Evolutionary conservation across 2,329 filamentous ascomycete genomes (phyloP), one percentile per base, ranked within the genome.

Genomic region (Diatrype stigma): DNA sequence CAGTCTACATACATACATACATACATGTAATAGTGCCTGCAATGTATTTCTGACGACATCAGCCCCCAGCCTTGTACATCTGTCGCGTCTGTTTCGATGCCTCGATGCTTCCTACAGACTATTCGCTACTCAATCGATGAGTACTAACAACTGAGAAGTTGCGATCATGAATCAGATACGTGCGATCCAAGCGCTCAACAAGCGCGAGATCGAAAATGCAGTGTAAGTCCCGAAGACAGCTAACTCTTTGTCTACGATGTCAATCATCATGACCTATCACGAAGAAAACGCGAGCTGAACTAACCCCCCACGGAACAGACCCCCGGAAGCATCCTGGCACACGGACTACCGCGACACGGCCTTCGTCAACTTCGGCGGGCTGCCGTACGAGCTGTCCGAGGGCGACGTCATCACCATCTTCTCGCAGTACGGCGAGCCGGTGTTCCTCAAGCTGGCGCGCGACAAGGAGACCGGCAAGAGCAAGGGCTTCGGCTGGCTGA

Each of bases 391-490:
- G 64, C 80, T 99, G 38, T 91, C 90, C 46, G 94, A 99, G 74
- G 95, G 95, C 70, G 94, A 99, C 71, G 81, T 99, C 56, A 84
- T 97, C 59, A 92, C 92, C 11, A 95, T 99, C 54, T 99, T 97
- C 76, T 96, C 91, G 6, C 94, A 99, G 69, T 99, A 87, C 66
- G 94, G 94, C 61, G 93, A 97, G 67, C 95, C 95, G 2, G 89
- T 92, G 3, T 95, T 93, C 71, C 79, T 99, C 52, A 95, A 96
- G 63, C 82, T 99, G 12, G 85, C 87, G 45, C 90, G 94, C 64
- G 94, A 99, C 77, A 94, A 94, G 67, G 95, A 97, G 67, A 95
- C 92, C 0, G 94, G 94, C 55, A 96, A 96, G 72, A 95, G 89
- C 55, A 88, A 87, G 59, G 94, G 94, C 0, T 99, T 97, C 66